Base-by-base conservation (phyloP, 768 basidiomycete genomes). In the Filobasidium wieringae region DNA sequence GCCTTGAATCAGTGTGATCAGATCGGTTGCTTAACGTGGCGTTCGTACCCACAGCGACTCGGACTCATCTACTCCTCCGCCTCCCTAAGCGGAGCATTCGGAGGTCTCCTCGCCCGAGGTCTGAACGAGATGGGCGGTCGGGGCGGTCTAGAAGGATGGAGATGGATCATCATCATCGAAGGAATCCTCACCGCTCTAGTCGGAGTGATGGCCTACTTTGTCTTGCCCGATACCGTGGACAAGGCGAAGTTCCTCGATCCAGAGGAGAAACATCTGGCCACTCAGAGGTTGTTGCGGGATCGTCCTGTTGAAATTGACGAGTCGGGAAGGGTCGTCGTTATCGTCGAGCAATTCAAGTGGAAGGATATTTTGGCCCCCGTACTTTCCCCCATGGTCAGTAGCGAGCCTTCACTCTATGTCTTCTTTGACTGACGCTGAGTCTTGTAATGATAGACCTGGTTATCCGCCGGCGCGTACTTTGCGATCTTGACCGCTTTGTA, bases 151-250 rank as follows among this genome's bases (percentile, higher is more conserved):
- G 43, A 49, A 36, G 67, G 67, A 30, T 68, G 67, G 67, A 33
- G 65, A 36, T 68, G 67, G 67, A n/a, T 68, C 27, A 43, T 68
- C 12, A 66, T 68, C 52, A 60, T 68, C 33, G 67, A 68, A 32
- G 67, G 66, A 22, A 49, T 65, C 51, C 29, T 63, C 43, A 66
- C 66, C 26, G 63, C 59, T 45, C 9, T 57, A 19, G 57, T 68
- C 51, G 64, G 64, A 8, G 26, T 62, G 27, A 12, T 64, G 33
- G 60, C 65, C 31, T 56, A 58, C 34, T 8, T 68, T 29, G 55
- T 68, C 55, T 58, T 68, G 4, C 66, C 66, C 17, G 51, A 58
- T 7, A 55, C 58, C 2, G 45, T 66, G 49, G 66, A 66, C 49
- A 62, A 62, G 37, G 64, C 66, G 5, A 26, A 31, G 8, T 66